Conservation (phyloP, 768 basidiomycete genomes). For the Gloeopeniophorella convolvens region DNA sequence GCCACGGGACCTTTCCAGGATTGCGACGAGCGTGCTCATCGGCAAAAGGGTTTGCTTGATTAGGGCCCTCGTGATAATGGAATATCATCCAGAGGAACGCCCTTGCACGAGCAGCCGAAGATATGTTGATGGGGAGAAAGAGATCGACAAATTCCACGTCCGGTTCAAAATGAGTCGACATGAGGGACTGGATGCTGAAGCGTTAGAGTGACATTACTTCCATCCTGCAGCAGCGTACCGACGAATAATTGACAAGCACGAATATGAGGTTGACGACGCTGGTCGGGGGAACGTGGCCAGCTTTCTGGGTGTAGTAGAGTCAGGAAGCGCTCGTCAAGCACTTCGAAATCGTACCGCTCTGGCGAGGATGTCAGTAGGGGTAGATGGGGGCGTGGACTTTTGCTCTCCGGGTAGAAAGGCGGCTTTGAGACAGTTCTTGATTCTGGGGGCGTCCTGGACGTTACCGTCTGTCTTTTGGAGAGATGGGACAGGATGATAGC, state of each 20-base stretch:
- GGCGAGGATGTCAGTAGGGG: slow-evolving; percentile 65
- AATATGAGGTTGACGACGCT: slow-evolving; percentile 85
- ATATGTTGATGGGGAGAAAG: slow-evolving; percentile 69
- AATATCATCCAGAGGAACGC: slow-evolving; percentile 83
- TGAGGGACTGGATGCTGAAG: slow-evolving; percentile 27
- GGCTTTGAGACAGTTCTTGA: slow-evolving; percentile 86
- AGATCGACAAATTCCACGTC: slow-evolving; percentile 75
- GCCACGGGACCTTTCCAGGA: slow-evolving; percentile 56
- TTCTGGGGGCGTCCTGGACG: slow-evolving; percentile 85
- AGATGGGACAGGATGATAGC: slow-evolving; percentile 88
- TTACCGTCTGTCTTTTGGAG: slow-evolving; percentile 85
- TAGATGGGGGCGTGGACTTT: slow-evolving; percentile 59
- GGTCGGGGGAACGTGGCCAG: slow-evolving; percentile 66
- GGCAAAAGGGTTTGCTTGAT: slow-evolving; percentile 65
- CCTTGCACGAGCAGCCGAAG: slow-evolving; percentile 65
- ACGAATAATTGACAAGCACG: slow-evolving; percentile 70
- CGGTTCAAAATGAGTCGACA: slow-evolving; percentile 64
- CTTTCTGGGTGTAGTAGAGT: slow-evolving; percentile 34
- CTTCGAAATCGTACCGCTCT: slow-evolving; percentile 46
- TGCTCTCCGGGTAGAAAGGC: slow-evolving; percentile 66
- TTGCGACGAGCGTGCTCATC: slow-evolving; percentile 54
- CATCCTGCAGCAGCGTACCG: slow-evolving; percentile 39
- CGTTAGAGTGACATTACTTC: neutral
- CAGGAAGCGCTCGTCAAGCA: slow-evolving; percentile 8
- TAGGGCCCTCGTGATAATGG: slow-evolving; percentile 68